Conservation (phyloP, 352 stramenopile species). For the Pythium diclinum region DNA sequence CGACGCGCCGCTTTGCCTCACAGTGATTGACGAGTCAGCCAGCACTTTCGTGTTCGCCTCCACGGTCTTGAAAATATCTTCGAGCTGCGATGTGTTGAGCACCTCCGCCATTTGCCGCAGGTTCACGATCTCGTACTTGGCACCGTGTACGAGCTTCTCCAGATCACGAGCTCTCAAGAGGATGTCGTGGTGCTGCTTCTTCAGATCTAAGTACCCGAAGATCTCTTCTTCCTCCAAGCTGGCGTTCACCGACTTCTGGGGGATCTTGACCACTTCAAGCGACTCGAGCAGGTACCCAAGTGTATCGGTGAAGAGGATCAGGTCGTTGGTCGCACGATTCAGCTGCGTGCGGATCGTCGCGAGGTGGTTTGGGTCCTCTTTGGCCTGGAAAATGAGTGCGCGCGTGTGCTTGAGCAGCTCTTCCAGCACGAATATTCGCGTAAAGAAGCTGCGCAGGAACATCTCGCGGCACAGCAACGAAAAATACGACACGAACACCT, state of each 20-base stretch:
- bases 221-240: slow-evolving; percentile 69
- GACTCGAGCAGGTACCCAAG: slow-evolving; percentile 93
- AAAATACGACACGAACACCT: slow-evolving; percentile 93
- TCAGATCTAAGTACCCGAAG: slow-evolving; percentile 92
- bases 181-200: slow-evolving; percentile 85
- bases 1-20: slow-evolving; percentile 56
- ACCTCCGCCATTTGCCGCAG: slow-evolving; percentile 88
- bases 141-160: slow-evolving; percentile 90
- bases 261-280: slow-evolving; percentile 83
- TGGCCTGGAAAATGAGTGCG: slow-evolving; percentile 84
- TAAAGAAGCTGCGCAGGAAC: slow-evolving; percentile 96
- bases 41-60: slow-evolving; percentile 88
- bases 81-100: slow-evolving; percentile 86
- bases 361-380: slow-evolving; percentile 87
- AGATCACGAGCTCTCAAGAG: slow-evolving; percentile 87
- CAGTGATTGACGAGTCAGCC: slow-evolving; percentile 71
- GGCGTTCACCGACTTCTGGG: slow-evolving; percentile 37
- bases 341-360: slow-evolving; percentile 82
- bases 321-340: slow-evolving; percentile 87
- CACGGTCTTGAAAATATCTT: slow-evolving; percentile 87
- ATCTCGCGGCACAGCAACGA: slow-evolving; percentile 94
- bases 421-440: slow-evolving; percentile 92
- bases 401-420: slow-evolving; percentile 93
- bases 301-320: slow-evolving; percentile 94
- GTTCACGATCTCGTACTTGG: slow-evolving; percentile 90